A percentile compares a stretch with the other conserved stretches of the same genome.
Conservation (phyloP, 2,329 filamentous ascomycete genomes). For the Colletotrichum echinochloae region DNA sequence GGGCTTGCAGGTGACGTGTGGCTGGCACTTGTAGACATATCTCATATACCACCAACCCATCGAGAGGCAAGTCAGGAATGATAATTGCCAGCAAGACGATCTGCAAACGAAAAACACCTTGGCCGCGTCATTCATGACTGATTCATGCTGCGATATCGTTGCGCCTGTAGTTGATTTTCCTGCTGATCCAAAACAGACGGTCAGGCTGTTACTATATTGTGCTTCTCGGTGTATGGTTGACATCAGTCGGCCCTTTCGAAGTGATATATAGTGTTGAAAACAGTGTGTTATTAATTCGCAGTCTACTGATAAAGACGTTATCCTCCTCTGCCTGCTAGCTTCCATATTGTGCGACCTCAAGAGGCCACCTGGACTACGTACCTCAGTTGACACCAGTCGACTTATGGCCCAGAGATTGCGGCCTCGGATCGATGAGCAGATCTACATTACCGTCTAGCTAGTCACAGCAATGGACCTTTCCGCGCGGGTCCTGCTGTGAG, state of each 20-base stretch:
- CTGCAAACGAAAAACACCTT: neutral
- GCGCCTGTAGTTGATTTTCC: neutral
- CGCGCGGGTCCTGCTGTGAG: conserved; percentile 14
- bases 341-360: no score
- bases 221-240: neutral
- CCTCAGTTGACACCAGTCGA: neutral
- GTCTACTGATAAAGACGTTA: no score
- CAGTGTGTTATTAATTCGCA: no score
- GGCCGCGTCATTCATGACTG: neutral
- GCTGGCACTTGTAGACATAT: neutral
- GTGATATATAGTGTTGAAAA: no score
- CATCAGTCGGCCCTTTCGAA: no score
- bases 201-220: neutral
- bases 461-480: conserved; percentile 7
- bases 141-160: neutral
- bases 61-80: neutral
- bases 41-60: neutral
- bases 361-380: no score
- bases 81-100: neutral
- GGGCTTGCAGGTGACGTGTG: neutral
- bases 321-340: no score
- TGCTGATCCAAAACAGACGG: neutral
- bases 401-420: neutral
- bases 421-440: conserved; percentile 13
- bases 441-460: neutral